A percentile compares a stretch with the other conserved stretches of the same genome.
Conservation (phyloP, 1,284 basidiomycete species). For the Clitocybe nebularis region DNA sequence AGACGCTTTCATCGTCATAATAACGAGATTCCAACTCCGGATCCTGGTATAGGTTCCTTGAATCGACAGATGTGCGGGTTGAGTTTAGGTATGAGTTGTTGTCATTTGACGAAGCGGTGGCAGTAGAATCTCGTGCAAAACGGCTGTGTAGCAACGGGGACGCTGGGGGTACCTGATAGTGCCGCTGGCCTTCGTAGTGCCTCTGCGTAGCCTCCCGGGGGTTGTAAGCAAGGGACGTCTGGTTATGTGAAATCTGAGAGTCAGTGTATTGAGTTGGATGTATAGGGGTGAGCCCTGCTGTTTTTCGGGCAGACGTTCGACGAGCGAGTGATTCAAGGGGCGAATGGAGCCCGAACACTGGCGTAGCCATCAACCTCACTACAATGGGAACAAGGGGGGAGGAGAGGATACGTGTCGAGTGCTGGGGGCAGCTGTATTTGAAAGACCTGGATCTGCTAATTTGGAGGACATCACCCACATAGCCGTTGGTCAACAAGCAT, state of each 20-base stretch:
- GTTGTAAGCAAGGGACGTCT: conserved; percentile 8
- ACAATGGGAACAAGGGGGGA: too few relatives aligned
- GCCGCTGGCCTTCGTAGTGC: conserved; percentile 2
- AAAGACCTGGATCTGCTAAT: background rate
- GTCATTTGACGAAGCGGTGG: conserved; percentile 41
- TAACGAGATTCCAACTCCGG: conserved; percentile 24
- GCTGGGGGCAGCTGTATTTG: background rate
- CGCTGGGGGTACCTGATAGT: conserved; percentile 26
- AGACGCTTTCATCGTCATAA: conserved; percentile 34
- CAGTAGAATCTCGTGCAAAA: conserved; percentile 51
- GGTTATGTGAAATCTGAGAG: conserved; percentile 7
- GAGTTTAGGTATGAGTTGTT: conserved; percentile 28
- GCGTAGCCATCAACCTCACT: conserved; percentile 10
- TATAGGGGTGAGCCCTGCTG: conserved; percentile 8
- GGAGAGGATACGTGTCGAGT: too few relatives aligned
- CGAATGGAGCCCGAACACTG: conserved; percentile 21
- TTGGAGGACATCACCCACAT: conserved; percentile 8
- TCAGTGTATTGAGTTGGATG: conserved; percentile 1
- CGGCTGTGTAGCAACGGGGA: conserved; percentile 63
- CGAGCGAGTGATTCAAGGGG: conserved; percentile 35
- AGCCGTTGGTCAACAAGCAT: conserved; percentile 5
- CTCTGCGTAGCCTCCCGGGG: too few relatives aligned
- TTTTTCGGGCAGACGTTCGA: conserved; percentile 27
- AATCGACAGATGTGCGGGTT: conserved; percentile 26
- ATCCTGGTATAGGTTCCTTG: conserved; percentile 32